Evolutionary conservation across 2,329 filamentous ascomycete species (phyloP), one percentile per base, ranked within the genome.

Genomic region (Blumeria hordei): DNA sequence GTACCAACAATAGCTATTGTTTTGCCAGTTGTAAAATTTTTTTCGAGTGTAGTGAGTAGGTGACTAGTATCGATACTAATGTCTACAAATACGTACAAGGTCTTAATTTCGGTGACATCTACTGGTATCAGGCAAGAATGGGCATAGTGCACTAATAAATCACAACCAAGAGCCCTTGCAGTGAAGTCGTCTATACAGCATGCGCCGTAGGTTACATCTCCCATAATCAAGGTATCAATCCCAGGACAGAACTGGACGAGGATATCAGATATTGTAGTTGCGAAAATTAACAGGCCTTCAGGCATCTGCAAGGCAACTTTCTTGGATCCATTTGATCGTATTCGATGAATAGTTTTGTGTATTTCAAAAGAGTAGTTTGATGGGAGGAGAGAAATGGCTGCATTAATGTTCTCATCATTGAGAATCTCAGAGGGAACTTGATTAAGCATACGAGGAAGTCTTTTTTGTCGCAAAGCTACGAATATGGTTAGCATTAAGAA

Each of bases 151-250:
- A 98, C 85, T 9, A 98, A 74, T 6, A 98, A 72, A 62, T 98
- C 92, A 66, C 92, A 98, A 1, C 88, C 92, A 21, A 98, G 75
- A 0, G 93, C 92, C 47, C 90, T 75, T 1, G 92, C 93, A 0
- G 92, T 98, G 69, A 93, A 98, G 69, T 98, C 92, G 67, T 98
- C 92, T 62, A 98, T 95, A 66, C 92, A 98, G 72, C 92, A 98
- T 21, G 92, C 92, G 59, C 92, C 92, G 67, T 98, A 98, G 0
- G 92, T 98, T 45, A 98, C 92, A 66, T 98, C 92, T 58, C 92
- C 92, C 92, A 98, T 98, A 67, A 98, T 98, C 55, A 96, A 74
- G 1, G 90, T 96, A 66, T 93, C 86, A 43, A 84, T 83, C 1
- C 85, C 88, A 0, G 87, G 83, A 64, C 92, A 98, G 71, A 98